Base-by-base conservation (phyloP, 768 basidiomycete genomes). In the Pulveroboletus frians region DNA sequence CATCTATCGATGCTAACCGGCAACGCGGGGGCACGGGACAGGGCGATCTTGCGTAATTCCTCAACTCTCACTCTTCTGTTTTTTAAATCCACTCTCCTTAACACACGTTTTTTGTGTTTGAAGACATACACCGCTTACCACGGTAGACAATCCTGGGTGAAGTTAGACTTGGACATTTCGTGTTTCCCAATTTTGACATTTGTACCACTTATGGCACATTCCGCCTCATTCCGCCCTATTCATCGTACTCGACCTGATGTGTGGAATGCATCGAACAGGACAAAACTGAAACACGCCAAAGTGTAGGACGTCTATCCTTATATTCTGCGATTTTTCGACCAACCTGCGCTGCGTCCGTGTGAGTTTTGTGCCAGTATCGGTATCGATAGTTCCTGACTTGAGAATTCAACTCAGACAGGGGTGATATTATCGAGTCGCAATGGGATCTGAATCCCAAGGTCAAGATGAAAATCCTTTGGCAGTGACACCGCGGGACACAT, bases 1-100 rank as follows among this genome's bases (percentile, higher is more conserved):
- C 35, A 27, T 35, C 54, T 14, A 11, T 34, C 20, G 52, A 65
- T 39, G 48, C 31, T n/a, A 55, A 47, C 29, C 63, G 58, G 62
- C 49, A 65, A 37, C 53, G 38, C 15, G 60, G 49, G 54, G 44
- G 35, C 43, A 41, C 49, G 32, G 50, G 53, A 17, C 50, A 60
- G 27, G 43, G 46, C 3, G 53, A 47, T 34, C 30, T 31, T 27
- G 50, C 27, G 29, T 57, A 35, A 53, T 29, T 31, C 37, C 13
- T 17, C 32, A 23, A 44, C 17, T 7, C 18, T 31, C 32, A 5
- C 5, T 9, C 38, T 40, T 43, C 53, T 36, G 50, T 27, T 57
- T 63, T 57, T 37, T 37, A 36, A 31, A 23, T 48, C 20, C 14
- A 23, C 27, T 3, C 34, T 39, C 40, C 18, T 54, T 39, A 6